Conservation (phyloP, 140 eudicot genomes). For the Senecio squalidus region DNA sequence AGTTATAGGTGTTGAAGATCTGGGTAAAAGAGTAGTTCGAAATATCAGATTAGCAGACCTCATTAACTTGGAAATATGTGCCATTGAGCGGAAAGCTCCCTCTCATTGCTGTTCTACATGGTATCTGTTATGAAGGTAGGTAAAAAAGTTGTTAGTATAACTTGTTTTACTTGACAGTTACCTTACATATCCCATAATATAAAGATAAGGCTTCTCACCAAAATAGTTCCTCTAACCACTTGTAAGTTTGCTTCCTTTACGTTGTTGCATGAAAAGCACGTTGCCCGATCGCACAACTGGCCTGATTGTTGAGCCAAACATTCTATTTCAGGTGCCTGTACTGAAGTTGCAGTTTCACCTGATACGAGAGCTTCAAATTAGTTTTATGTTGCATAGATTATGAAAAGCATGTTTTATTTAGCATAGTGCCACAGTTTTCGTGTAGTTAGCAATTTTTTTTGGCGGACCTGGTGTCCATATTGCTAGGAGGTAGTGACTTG, state of each 20-base stretch:
- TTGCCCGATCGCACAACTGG: slow-evolving; percentile 41
- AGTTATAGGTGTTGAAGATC: background rate
- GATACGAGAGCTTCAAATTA: slow-evolving; percentile 8
- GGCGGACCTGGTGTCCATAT: slow-evolving; percentile 95
- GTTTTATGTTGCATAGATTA: background rate
- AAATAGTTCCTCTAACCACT: slow-evolving; percentile 82
- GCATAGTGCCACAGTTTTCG: background rate
- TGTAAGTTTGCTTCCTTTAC: slow-evolving; percentile 68
- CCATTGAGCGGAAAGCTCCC: slow-evolving; percentile 99
- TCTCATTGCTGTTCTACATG: slow-evolving; percentile 93
- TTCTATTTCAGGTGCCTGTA: slow-evolving; percentile 68
- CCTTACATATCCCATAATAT: background rate
- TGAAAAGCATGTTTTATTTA: background rate
- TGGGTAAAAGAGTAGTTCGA: background rate
- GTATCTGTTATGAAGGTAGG: slow-evolving; percentile 49
- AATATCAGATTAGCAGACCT: slow-evolving; percentile 40
- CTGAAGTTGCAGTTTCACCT: slow-evolving; percentile 90
- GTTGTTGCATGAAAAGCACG: slow-evolving; percentile 75
- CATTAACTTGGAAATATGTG: slow-evolving; percentile 96
- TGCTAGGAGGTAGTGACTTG: slow-evolving; percentile 94
- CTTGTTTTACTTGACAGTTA: background rate
- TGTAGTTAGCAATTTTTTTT: background rate
- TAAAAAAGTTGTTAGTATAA: background rate
- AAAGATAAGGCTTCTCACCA: slow-evolving; percentile 46
- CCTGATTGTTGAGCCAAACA: slow-evolving; percentile 62